These are phyloP conservation scores for Aspergillus bombycis DNA, from an alignment of 2,329 filamentous ascomycete species.

Conservation along the genomic window DNA sequence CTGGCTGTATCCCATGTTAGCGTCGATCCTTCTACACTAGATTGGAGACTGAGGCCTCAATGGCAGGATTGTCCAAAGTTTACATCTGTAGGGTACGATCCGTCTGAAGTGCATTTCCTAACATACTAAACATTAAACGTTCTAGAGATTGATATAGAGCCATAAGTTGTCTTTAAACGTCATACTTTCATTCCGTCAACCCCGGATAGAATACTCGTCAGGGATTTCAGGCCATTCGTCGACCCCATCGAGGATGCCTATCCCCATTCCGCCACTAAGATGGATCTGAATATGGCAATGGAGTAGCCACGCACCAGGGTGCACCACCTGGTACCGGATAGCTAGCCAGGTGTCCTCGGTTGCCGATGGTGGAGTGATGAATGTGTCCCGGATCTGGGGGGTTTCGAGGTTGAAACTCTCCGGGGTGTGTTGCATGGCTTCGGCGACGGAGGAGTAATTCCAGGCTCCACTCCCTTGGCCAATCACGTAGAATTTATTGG, in stretches of 20 bases:
- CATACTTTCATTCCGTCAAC: neutral
- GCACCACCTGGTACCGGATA: conserved; percentile 56
- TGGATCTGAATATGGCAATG: conserved; percentile 63
- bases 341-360: conserved; percentile 51
- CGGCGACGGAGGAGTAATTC: conserved; percentile 56
- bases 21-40: no score
- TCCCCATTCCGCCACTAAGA: conserved; percentile 58
- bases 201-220: conserved; percentile 23
- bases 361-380: conserved; percentile 41
- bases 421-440: conserved; percentile 53
- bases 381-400: conserved; percentile 58
- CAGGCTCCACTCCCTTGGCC: conserved; percentile 57
- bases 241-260: conserved; percentile 52
- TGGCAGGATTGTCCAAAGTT: no score
- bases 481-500: conserved; percentile 62
- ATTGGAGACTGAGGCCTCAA: no score
- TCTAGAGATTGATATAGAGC: neutral
- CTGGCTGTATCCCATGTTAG: no score
- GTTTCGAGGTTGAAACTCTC: conserved; percentile 60
- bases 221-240: conserved; percentile 38
- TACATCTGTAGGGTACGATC: neutral
- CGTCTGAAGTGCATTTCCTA: neutral
- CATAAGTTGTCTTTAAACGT: neutral
- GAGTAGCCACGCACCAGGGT: conserved; percentile 59
- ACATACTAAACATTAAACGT: neutral